Conservation (phyloP, 2,329 filamentous ascomycete genomes). For the Daldinia sp. region DNA sequence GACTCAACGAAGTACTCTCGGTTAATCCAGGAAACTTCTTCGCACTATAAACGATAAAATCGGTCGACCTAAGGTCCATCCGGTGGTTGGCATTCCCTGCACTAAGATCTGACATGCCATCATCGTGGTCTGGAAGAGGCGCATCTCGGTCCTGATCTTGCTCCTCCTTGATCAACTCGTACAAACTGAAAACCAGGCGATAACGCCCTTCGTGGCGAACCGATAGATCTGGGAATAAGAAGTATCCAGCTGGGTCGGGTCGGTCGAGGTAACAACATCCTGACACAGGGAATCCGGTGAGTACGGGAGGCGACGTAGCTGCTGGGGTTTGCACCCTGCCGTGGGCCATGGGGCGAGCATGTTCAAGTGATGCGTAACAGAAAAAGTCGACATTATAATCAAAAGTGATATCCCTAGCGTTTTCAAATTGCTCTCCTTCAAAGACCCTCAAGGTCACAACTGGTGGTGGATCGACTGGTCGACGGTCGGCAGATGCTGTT, state of each 20-base stretch:
- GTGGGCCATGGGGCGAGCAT: slow-evolving; percentile 84
- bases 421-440: slow-evolving; percentile 73
- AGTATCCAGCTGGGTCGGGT: slow-evolving; percentile 84
- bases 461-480: slow-evolving; percentile 92
- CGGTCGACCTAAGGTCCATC: slow-evolving; percentile 87
- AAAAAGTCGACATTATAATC: slow-evolving; percentile 98
- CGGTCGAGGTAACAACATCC: slow-evolving; percentile 97
- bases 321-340: slow-evolving; percentile 77
- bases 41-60: slow-evolving; percentile 92
- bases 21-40: slow-evolving; percentile 98
- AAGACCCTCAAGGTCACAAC: slow-evolving; percentile 92
- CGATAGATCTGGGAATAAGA: slow-evolving; percentile 96
- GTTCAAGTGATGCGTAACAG: slow-evolving; percentile 90
- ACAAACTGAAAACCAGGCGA: slow-evolving; percentile 89
- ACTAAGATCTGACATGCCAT: slow-evolving; percentile 47
- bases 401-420: slow-evolving; percentile 81
- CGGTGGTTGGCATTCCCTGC: slow-evolving; percentile 78
- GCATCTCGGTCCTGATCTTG: slow-evolving; percentile 77
- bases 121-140: slow-evolving; percentile 55
- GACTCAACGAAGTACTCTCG: slow-evolving; percentile 88
- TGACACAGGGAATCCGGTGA: slow-evolving; percentile 94
- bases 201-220: slow-evolving; percentile 96
- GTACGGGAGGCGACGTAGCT: slow-evolving; percentile 81
- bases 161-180: slow-evolving; percentile 89
- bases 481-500: slow-evolving; percentile 83